Conservation (phyloP, 1,284 basidiomycete genomes). For the Chalciporus piperatoides region DNA sequence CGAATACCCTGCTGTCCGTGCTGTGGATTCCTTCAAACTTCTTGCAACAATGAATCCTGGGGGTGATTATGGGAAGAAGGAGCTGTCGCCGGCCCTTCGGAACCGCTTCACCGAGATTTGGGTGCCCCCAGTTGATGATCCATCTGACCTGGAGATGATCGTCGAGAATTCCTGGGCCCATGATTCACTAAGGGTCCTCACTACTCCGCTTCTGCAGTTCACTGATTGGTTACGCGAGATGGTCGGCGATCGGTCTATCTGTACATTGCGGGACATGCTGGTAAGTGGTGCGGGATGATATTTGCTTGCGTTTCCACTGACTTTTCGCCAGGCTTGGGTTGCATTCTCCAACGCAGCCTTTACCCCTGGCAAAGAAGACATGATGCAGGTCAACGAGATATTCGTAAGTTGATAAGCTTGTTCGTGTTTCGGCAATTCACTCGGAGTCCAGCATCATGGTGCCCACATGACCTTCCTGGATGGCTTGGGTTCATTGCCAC, state of each 20-base stretch:
- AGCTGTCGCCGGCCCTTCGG: conserved; percentile 92
- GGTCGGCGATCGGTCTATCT: conserved; percentile 64
- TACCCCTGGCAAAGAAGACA: conserved; percentile 30
- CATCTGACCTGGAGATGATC: conserved; percentile 78
- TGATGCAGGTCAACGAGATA: conserved; percentile 48
- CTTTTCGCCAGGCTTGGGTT: conserved; percentile 77
- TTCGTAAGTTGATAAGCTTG: conserved; percentile 58
- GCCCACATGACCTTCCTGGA: conserved; percentile 86
- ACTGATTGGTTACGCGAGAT: conserved; percentile 73
- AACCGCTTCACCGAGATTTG: conserved; percentile 99
- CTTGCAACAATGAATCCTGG: conserved; percentile 99
- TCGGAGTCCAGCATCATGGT: conserved; percentile 67
- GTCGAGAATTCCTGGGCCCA: conserved; percentile 71
- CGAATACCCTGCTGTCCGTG: conserved; percentile 66
- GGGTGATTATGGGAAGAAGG: conserved; percentile 99
- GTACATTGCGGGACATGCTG: conserved; percentile 87
- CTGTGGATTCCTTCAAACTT: conserved; percentile 76
- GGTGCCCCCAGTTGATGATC: conserved; percentile 86
- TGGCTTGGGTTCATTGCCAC: conserved; percentile 76
- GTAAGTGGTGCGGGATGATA: conserved; percentile 43
- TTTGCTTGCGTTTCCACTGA: conserved; percentile 9
- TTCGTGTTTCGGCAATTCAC: conserved; percentile 10
- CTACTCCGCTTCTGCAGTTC: conserved; percentile 73
- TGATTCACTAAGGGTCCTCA: conserved; percentile 56
- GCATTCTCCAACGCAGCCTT: conserved; percentile 76